Base-by-base conservation (phyloP, 2,329 filamentous ascomycete species). In the Arthrinium puccinioides region DNA sequence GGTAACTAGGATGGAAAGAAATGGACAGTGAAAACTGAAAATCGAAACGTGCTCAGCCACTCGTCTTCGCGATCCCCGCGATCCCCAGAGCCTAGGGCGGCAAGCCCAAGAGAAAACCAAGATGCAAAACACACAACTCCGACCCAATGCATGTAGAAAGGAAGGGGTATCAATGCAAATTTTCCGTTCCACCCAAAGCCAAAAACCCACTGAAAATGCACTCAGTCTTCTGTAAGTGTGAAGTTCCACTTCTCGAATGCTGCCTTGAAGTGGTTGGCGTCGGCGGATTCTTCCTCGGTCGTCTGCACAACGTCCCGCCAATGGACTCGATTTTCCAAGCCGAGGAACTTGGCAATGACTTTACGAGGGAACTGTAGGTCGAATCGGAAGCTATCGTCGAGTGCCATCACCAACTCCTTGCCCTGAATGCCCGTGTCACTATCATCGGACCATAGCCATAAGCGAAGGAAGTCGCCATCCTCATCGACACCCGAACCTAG, bases 191-290 rank as follows among this genome's bases (percentile, higher is more conserved):
- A 36, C 26, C 26, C 21, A 48, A 28, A 46, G 44, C 32, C 37
- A 16, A 42, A 44, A 42, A 38, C 40, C 38, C 10, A 44, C 39
- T 18, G 26, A 20, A 32, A n/a, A 20, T 16, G 32, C 40, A 37
- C 19, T 32, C 25, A 34, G 11, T 47, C 40, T 21, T 54, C 46
- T 33, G n/a, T 41, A 40, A 41, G 70, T 28, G 86, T 84, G 58
- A 96, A 96, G 60, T 98, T 90, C 73, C 85, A 96, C 21, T 76
- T 69, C 61, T 86, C 81, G 55, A 94, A 98, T 1, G 82, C 82
- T 48, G 74, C 70, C 51, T 90, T 88, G 61, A 97, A 94, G 9
- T 74, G 76, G 37, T 79, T 75, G 3, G 83, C 85, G 57, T 97
- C 89, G 30, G 70, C 69, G 38, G 74, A 79, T 65, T 97, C 92